Base-by-base conservation (phyloP, 2,329 filamentous ascomycete species). In the Fusarium sp. region DNA sequence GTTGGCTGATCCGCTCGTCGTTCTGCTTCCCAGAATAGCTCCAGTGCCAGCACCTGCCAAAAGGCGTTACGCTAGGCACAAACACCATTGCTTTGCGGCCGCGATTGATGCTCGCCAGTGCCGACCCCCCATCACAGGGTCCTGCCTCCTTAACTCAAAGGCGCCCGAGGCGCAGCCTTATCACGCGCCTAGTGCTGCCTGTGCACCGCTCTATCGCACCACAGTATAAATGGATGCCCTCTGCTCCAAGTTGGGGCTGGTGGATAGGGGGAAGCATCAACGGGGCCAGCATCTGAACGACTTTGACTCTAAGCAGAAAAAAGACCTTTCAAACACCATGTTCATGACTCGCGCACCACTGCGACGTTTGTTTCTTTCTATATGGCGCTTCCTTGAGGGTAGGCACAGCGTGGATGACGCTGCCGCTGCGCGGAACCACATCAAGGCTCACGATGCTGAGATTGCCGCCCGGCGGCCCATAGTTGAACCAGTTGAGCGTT, bases 361-460 rank as follows among this genome's bases (percentile, higher is more conserved):
- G 31, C 68, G 59, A 54, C 68, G 46, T 36, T 59, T 50, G 41
- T 50, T 59, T 48, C 43, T 62, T 18, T 52, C 56, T 36, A 15
- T 34, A 41, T 64, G 60, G 31, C 65, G 37, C 27, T 27, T 44
- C 18, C 61, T 47, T 11, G 62, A 53, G 43, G 52, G 51, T 16
- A 52, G 51, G 10, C 39, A 48, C 31, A 31, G 36, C 9, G 13
- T 50, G 16, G 48, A 55, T 16, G 72, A 76, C 56, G 56, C 57
- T 27, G 59, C 57, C 9, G 73, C 75, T 51, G 77, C 77, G 23
- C 66, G 62, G 50, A 63, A 65, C 16, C 34, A 77, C 13, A 66
- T 77, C 27, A 47, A 72, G n/a, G 73, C 76, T 11, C 76, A 76
- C 27, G 71, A 79, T 52, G 62, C 70, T 34, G 67, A 73, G 51